Conservation (phyloP, 495 filamentous ascomycete species). For the Hypoxylon trugodes region DNA sequence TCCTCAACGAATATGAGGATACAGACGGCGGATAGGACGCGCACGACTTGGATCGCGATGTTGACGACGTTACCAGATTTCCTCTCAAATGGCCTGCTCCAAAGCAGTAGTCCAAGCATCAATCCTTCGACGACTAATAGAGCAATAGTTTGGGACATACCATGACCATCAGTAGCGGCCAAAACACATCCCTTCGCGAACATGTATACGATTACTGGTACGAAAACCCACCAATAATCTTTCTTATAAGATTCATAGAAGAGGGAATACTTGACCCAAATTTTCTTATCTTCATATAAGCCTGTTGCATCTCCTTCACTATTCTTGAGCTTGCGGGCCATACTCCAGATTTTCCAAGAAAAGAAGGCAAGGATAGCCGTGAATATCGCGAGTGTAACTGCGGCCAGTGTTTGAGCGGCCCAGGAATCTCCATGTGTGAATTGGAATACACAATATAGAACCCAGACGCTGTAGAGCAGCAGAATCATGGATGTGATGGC, state of each 20-base stretch:
- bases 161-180: slow-evolving; percentile 86
- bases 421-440: slow-evolving; percentile 94
- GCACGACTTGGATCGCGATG: slow-evolving; percentile 90
- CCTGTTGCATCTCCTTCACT: slow-evolving; percentile 74
- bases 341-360: slow-evolving; percentile 78
- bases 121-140: slow-evolving; percentile 83
- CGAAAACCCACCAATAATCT: slow-evolving; percentile 95
- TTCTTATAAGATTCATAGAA: slow-evolving; percentile 97
- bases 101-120: slow-evolving; percentile 75
- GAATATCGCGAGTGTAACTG: slow-evolving; percentile 79
- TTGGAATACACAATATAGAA: slow-evolving; percentile 94
- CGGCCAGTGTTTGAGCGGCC: slow-evolving; percentile 89
- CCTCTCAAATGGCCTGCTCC: slow-evolving; percentile 85
- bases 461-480: slow-evolving; percentile 93
- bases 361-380: slow-evolving; percentile 82
- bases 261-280: slow-evolving; percentile 93
- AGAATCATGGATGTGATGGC: slow-evolving; percentile 92
- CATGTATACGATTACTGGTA: slow-evolving; percentile 91
- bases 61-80: slow-evolving; percentile 92
- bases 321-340: slow-evolving; percentile 77
- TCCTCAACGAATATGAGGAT: slow-evolving; percentile 95
- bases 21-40: slow-evolving; percentile 88
- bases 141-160: slow-evolving; percentile 77
- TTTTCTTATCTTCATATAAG: slow-evolving; percentile 87
- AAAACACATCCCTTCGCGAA: slow-evolving; percentile 89